These are phyloP conservation scores for Talaromyces ruber DNA, from an alignment of 495 filamentous ascomycete genomes.

Conservation along the genomic window DNA sequence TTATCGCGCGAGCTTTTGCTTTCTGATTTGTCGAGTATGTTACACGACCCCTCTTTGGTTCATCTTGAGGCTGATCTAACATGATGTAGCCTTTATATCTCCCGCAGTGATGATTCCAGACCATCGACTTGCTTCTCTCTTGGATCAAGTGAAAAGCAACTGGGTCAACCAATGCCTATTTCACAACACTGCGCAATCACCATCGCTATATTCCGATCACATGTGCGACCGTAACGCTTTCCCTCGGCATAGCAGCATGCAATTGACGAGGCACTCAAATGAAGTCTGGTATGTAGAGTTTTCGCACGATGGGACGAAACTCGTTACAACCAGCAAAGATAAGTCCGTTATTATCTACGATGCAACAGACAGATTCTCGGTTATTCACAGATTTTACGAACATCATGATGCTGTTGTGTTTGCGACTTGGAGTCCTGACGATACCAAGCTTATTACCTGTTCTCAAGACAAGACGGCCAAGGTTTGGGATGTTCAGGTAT, in stretches of 20 bases:
- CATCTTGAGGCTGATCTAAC: background rate
- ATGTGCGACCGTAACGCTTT: constrained; percentile 73
- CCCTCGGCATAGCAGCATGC: constrained; percentile 54
- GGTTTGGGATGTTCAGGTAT: constrained; percentile 72
- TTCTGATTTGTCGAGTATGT: constrained; percentile 74
- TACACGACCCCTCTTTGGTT: background rate
- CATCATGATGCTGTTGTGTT: constrained; percentile 63
- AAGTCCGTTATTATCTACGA: constrained; percentile 74
- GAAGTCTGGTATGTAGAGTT: constrained; percentile 90
- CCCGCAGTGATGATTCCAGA: constrained; percentile 98
- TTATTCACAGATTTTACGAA: constrained; percentile 54
- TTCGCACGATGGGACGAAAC: constrained; percentile 75
- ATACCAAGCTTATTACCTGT: constrained; percentile 74
- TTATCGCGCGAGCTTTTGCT: constrained; percentile 69
- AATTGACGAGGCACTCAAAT: constrained; percentile 66
- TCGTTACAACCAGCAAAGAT: constrained; percentile 77
- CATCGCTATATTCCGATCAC: constrained; percentile 86
- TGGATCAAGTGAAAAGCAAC: constrained; percentile 70
- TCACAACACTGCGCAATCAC: constrained; percentile 71
- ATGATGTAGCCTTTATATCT: constrained; percentile 66
- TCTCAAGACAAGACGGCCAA: constrained; percentile 64
- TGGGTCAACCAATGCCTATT: constrained; percentile 82
- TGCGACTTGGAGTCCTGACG: constrained; percentile 87
- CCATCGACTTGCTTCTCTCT: constrained; percentile 76
- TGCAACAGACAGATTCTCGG: constrained; percentile 59